phyloP scores from a whole-genome alignment of 169 alveolate genomes.

The Plasmodium chabaudi region DNA sequence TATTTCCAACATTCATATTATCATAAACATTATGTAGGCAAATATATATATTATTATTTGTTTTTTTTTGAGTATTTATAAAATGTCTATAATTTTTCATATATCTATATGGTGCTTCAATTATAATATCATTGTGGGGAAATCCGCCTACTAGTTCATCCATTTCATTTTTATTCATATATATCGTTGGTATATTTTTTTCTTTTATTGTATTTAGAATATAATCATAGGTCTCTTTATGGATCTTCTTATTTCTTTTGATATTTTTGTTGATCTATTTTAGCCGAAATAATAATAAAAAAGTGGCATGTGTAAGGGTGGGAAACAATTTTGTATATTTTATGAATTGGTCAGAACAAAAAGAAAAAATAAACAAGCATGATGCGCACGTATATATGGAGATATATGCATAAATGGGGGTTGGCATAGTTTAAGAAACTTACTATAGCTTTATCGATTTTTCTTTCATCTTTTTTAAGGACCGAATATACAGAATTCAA shows the following conservation, averaged over 20 bases:
- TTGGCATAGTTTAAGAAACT: background rate
- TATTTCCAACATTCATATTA: constrained; percentile 63
- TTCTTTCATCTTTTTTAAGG: constrained; percentile 37
- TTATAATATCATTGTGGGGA: constrained; percentile 52
- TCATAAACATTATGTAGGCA: constrained; percentile 65
- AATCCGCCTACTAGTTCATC: constrained; percentile 55
- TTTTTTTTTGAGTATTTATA: constrained; percentile 6
- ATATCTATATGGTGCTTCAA: constrained; percentile 19
- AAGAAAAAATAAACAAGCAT: background rate
- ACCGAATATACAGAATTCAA: constrained; percentile 54
- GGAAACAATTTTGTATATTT: too few species aligned
- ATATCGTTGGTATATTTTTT: constrained; percentile 1
- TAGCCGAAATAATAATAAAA: background rate
- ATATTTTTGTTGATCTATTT: constrained; percentile 20
- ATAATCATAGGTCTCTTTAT: constrained; percentile 27
- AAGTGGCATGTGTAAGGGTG: background rate
- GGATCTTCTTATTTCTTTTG: constrained; percentile 22
- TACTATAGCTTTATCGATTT: constrained; percentile 34
- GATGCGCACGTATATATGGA: background rate
- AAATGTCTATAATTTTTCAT: constrained; percentile 33
- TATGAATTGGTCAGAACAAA: background rate
- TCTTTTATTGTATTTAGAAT: constrained; percentile 27
- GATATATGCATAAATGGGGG: background rate
- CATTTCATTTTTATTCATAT: constrained; percentile 21
- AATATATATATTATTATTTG: constrained; percentile 12